Conservation (phyloP, 1,284 basidiomycete species). For the Marasmius tenuissimus region DNA sequence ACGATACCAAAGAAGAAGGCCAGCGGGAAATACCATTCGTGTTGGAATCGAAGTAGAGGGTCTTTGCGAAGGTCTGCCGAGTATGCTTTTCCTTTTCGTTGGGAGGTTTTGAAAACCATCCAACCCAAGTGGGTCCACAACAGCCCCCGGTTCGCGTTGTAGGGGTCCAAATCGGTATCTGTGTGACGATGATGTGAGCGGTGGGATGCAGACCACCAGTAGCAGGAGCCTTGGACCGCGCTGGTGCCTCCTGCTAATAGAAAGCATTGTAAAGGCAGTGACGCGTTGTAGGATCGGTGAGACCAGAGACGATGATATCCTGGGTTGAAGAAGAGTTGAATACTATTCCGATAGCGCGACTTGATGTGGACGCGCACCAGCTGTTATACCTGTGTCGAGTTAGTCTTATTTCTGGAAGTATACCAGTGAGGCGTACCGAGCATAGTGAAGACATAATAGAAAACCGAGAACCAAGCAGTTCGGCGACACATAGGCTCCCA, state of each 20-base stretch:
- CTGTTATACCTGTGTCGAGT: constrained; percentile 49
- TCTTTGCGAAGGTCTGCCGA: constrained; percentile 79
- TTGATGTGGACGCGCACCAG: constrained; percentile 41
- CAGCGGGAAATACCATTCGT: constrained; percentile 73
- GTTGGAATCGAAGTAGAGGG: constrained; percentile 81
- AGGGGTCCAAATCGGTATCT: constrained; percentile 90
- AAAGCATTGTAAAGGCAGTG: constrained; percentile 70
- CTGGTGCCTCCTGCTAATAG: constrained; percentile 81
- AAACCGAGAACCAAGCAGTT: constrained; percentile 58
- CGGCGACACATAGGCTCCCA: constrained; percentile 44
- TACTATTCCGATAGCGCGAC: background rate
- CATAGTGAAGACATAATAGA: constrained; percentile 80
- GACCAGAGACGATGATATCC: constrained; percentile 94
- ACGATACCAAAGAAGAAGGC: constrained; percentile 68
- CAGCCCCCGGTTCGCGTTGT: constrained; percentile 81
- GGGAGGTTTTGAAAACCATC: constrained; percentile 83
- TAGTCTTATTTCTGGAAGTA: constrained; percentile 17
- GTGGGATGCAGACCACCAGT: constrained; percentile 92
- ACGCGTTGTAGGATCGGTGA: constrained; percentile 86
- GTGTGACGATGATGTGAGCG: constrained; percentile 80
- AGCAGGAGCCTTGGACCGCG: constrained; percentile 87
- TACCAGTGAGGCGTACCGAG: constrained; percentile 40
- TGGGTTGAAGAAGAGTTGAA: constrained; percentile 18
- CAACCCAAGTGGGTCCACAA: constrained; percentile 89
- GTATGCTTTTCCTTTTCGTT: constrained; percentile 78